Percentiles rank a stretch among this genome's conserved stretches.
These are phyloP conservation scores for Microthyrium microscopicum DNA, from an alignment of 2,329 filamentous ascomycete genomes.

Conservation along the genomic window DNA sequence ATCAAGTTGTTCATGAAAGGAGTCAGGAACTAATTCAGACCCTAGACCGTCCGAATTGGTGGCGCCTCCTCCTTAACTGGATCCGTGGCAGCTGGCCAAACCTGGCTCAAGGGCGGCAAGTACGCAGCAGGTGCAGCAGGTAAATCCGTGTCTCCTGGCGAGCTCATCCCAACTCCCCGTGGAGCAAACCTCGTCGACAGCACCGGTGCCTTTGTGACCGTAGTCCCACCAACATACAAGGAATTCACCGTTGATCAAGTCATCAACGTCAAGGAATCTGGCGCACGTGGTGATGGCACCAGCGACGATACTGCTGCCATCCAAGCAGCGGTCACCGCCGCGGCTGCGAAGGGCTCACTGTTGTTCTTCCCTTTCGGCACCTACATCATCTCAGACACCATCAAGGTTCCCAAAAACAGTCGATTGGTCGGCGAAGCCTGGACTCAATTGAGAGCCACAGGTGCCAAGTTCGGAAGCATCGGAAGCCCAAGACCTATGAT, in stretches of 20 bases:
- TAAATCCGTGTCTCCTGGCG: too few relatives aligned
- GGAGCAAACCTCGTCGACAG: constrained; percentile 62
- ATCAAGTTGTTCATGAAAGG: too few relatives aligned
- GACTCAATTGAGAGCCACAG: constrained; percentile 33
- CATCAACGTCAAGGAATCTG: neutral
- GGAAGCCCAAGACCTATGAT: constrained; percentile 68
- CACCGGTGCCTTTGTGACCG: constrained; percentile 50
- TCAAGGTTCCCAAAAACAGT: neutral
- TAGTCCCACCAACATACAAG: constrained; percentile 24
- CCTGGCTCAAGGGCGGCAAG: too few relatives aligned
- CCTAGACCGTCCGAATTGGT: too few relatives aligned
- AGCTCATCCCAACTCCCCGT: neutral
- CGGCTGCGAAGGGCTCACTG: neutral
- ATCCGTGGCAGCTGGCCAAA: too few relatives aligned
- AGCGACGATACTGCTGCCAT: neutral
- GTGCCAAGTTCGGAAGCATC: constrained; percentile 34
- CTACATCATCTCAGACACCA: neutral
- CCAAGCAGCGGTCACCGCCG: neutral
- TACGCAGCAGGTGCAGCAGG: too few relatives aligned
- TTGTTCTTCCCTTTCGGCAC: neutral
- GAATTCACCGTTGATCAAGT: neutral
- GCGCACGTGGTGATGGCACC: neutral
- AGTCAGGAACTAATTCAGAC: too few relatives aligned
- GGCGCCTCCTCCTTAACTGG: too few relatives aligned
- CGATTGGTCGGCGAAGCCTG: neutral